phyloP scores from a whole-genome alignment of 768 basidiomycete genomes.

The Serpula lacrymans region DNA sequence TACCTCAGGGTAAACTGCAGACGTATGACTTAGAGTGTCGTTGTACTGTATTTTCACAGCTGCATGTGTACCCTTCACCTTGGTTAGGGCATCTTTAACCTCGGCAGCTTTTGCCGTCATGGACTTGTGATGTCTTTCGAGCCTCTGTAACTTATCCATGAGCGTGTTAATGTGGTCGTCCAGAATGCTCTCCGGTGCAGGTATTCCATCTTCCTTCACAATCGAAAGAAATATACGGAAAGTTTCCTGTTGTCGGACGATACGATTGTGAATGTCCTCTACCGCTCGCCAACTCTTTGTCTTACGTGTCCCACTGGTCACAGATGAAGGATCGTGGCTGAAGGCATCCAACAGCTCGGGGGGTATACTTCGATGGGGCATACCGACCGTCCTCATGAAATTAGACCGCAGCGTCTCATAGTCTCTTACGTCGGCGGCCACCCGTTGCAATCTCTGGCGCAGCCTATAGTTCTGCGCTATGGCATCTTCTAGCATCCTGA shows the following conservation, averaged over 20 bases:
- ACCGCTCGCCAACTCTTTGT: slow-evolving; percentile 67
- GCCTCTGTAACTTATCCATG: slow-evolving; percentile 42
- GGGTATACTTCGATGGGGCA: slow-evolving; percentile 49
- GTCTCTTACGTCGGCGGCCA: slow-evolving; percentile 60
- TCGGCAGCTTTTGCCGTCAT: slow-evolving; percentile 46
- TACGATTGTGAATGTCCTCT: slow-evolving; percentile 68
- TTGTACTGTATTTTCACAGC: slow-evolving; percentile 65
- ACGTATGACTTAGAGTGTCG: slow-evolving; percentile 59
- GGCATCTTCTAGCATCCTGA: slow-evolving; percentile 59
- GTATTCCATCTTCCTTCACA: slow-evolving; percentile 3
- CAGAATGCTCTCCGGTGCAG: slow-evolving; percentile 39
- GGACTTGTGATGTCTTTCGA: slow-evolving; percentile 45
- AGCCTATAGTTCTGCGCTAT: slow-evolving; percentile 62
- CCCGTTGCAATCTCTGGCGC: slow-evolving; percentile 64
- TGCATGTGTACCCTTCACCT: slow-evolving; percentile 53
- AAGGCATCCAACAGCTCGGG: slow-evolving; percentile 70
- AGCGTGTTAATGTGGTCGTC: slow-evolving; percentile 53
- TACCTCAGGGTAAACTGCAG: slow-evolving; percentile 79
- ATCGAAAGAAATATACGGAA: slow-evolving; percentile 44
- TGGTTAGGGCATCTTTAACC: slow-evolving; percentile 45
- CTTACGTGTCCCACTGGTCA: slow-evolving; percentile 61
- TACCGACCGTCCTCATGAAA: slow-evolving; percentile 45
- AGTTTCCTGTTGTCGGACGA: slow-evolving; percentile 56
- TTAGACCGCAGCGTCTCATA: slow-evolving; percentile 59
- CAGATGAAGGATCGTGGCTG: slow-evolving; percentile 74